These are phyloP conservation scores for Ciborinia camelliae DNA, from an alignment of 2,329 filamentous ascomycete genomes.

Conservation along the genomic window DNA sequence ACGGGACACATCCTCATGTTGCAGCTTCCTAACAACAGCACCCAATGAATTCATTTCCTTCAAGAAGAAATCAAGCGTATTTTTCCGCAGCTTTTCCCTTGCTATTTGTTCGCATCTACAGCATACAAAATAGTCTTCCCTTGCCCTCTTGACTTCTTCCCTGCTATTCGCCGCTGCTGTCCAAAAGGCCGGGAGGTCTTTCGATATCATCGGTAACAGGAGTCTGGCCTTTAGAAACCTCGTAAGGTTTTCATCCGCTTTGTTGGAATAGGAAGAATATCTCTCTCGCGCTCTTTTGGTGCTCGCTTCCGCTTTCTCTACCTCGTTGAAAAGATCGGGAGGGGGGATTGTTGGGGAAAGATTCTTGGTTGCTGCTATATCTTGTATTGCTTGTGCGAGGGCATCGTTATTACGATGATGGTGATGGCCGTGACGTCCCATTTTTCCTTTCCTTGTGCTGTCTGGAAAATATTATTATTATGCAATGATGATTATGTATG, in stretches of 20 bases:
- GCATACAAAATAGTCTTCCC: not conserved
- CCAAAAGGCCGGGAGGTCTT: not conserved
- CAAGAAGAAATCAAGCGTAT: not conserved
- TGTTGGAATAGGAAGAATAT: not conserved
- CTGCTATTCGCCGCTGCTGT: not conserved
- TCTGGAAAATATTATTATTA: not conserved
- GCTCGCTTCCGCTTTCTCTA: not conserved
- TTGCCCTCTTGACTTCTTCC: not conserved
- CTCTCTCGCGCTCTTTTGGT: not conserved
- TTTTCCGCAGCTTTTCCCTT: not conserved
- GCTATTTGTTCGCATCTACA: not conserved
- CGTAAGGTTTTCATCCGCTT: not conserved
- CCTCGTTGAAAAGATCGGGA: not conserved
- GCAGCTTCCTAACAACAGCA: not conserved
- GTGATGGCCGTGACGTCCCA: not conserved
- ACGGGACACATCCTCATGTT: not conserved
- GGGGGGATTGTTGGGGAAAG: not conserved
- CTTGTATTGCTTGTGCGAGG: not conserved
- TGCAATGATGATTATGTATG: not conserved
- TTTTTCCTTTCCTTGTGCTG: not conserved
- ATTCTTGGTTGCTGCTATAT: not conserved
- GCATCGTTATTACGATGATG: no score
- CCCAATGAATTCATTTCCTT: not conserved
- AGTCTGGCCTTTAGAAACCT: not conserved
- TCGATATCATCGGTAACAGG: not conserved